Evolutionary conservation across 73 alveolate genomes (phyloP), one percentile per base, ranked within the genome.

Genomic region (Paramecium tetraurelia): DNA sequence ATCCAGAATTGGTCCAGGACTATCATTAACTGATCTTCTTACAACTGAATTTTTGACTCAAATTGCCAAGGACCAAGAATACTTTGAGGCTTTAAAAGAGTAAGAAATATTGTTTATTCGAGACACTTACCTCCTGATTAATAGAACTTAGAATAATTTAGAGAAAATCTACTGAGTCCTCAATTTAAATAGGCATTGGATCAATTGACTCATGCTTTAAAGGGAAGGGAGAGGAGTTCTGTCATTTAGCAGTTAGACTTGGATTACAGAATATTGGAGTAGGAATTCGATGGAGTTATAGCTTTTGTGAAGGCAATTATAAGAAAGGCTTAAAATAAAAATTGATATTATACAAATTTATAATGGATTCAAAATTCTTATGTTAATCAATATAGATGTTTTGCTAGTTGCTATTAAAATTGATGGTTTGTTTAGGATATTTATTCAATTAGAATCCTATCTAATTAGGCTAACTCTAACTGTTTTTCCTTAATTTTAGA

Each of bases 141-240:
- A 72, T 72, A 72, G 20, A 20, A 72, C 22, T 36, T 36, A 16
- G 27, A 72, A 72, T 12, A 24, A 72, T 72, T 72, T 72, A 72
- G 10, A 72, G 68, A 72, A 33, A 72, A 72, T 72, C 21, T 72
- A 36, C 6, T 72, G 35, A 72, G 86, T 72, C 86, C 86, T 35
- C n/a, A 72, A 72, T 40, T 72, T 72, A 72, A 43, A 72, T 72
- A 72, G 18, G 86, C 86, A 14, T 72, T 72, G n/a, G 86, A 72
- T 35, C 40, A 31, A 72, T 72, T 72, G 46, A 72, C 59, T 35
- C 86, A 72, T 72, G 86, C 86, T 35, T 72, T 72, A 40, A 72
- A 40, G 35, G 86, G 59, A n/a, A 12, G 31, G 14, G 86, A 72
- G n/a, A 72, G 86, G 40, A 40, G 59, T 36, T 35, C 86, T 35